Conservation (phyloP, 805 yeast genomes). For the Saccharomycopsis olivae region DNA sequence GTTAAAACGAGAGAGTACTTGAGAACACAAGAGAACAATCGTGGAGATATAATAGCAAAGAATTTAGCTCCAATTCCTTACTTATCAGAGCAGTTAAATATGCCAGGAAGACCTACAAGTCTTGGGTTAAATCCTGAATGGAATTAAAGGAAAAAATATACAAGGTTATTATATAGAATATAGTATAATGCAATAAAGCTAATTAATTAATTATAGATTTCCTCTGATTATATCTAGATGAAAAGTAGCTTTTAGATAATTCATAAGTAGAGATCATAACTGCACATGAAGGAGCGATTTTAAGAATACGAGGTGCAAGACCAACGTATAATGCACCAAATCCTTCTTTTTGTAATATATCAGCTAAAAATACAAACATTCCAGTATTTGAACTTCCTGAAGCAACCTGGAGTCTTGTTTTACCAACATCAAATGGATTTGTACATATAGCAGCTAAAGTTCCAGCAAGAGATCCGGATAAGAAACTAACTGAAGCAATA, state of each 20-base stretch:
- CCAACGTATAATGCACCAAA: constrained; percentile 80
- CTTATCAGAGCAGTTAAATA: no score
- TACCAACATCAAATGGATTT: constrained; percentile 96
- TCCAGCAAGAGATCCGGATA: constrained; percentile 81
- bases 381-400: constrained; percentile 26
- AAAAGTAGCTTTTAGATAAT: constrained; percentile 58
- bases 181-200: no score
- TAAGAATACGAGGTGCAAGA: constrained; percentile 71
- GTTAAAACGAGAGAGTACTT: no score
- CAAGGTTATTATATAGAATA: no score
- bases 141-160: no score
- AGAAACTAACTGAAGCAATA: constrained; percentile 52
- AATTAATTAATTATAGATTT: no score
- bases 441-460: constrained; percentile 76
- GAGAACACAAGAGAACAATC: no score
- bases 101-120: no score
- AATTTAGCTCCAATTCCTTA: no score
- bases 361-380: constrained; percentile 59
- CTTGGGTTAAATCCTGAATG: no score
- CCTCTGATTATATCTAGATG: not conserved
- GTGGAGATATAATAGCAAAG: no score
- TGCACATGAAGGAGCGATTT: constrained; percentile 96
- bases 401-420: constrained; percentile 78
- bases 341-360: constrained; percentile 68
- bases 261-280: constrained; percentile 96